Conservation (phyloP, 75 land plant species). For the Isoetes taiwanensis region DNA sequence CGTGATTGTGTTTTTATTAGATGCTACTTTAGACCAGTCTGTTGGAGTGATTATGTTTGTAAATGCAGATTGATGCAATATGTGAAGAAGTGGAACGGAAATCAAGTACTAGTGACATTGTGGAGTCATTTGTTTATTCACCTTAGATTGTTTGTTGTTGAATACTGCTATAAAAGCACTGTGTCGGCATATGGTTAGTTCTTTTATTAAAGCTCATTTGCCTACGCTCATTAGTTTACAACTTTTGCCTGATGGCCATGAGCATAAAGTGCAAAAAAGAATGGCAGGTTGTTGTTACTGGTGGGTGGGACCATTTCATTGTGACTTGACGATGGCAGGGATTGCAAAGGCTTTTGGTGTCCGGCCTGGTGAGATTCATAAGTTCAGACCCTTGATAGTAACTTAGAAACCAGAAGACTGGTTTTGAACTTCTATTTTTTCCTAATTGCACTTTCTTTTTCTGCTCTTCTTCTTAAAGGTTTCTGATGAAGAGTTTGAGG, state of each 20-base stretch:
- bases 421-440: neutral
- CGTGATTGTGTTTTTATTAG: neutral
- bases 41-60: neutral
- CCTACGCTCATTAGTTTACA: neutral
- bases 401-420: neutral
- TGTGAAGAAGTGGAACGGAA: constrained; percentile 70
- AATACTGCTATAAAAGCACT: neutral
- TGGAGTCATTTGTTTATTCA: constrained; percentile 10
- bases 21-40: neutral
- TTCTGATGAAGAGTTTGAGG: constrained; percentile 77
- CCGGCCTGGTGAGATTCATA: constrained; percentile 51
- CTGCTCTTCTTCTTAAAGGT: constrained; percentile 18
- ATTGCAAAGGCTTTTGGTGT: constrained; percentile 93
- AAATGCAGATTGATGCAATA: constrained; percentile 75
- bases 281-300: constrained; percentile 66
- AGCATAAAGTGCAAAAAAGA: neutral
- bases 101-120: constrained; percentile 49
- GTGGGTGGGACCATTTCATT: constrained; percentile 77
- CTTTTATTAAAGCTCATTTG: neutral
- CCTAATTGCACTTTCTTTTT: neutral
- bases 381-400: neutral
- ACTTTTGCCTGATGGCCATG: neutral
- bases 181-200: neutral
- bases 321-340: constrained; percentile 73
- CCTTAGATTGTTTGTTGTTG: neutral